Percentiles rank a stretch among this genome's conserved stretches.
Evolutionary conservation across 2,329 filamentous ascomycete genomes (phyloP).

Genomic region (Pseudopithomyces chartarum): DNA sequence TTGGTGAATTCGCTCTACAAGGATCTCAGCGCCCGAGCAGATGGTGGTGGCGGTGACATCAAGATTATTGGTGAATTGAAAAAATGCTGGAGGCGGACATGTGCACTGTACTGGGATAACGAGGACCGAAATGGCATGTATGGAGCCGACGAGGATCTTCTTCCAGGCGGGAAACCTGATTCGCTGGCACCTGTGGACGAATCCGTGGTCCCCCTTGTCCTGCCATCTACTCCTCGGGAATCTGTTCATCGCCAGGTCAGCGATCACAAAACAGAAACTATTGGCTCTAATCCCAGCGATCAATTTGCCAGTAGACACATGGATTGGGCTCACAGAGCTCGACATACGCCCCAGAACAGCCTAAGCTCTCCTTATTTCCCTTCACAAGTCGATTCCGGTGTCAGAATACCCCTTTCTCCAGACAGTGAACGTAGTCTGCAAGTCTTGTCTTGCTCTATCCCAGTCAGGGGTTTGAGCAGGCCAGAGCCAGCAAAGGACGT

Average conservation of each 20-base stretch:
- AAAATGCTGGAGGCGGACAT: slow-evolving; percentile 94
- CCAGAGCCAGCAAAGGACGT: slow-evolving; percentile 45
- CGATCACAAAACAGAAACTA: slow-evolving; percentile 38
- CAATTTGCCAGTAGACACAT: slow-evolving; percentile 45
- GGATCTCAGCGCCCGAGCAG: slow-evolving; percentile 56
- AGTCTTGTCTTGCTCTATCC: slow-evolving; percentile 64
- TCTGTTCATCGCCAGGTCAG: slow-evolving; percentile 16
- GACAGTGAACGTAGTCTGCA: slow-evolving; percentile 59
- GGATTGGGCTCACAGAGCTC: slow-evolving; percentile 44
- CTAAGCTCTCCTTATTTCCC: slow-evolving; percentile 40
- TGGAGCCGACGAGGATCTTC: slow-evolving; percentile 69
- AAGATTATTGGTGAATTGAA: slow-evolving; percentile 95
- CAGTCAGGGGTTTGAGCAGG: slow-evolving; percentile 48
- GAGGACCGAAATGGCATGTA: slow-evolving; percentile 65
- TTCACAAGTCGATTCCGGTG: slow-evolving; percentile 36
- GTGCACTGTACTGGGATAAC: slow-evolving; percentile 85
- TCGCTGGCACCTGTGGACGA: slow-evolving; percentile 32
- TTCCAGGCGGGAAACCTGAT: slow-evolving; percentile 73
- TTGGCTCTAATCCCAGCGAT: slow-evolving; percentile 44
- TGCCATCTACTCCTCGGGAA: slow-evolving; percentile 32
- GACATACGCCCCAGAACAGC: slow-evolving; percentile 45
- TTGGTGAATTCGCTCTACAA: slow-evolving; percentile 71
- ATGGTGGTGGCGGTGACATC: slow-evolving; percentile 65
- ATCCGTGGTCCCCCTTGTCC: slow-evolving; percentile 8
- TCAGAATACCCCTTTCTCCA: slow-evolving; percentile 49